These are phyloP conservation scores for Fusarium albidum DNA, from an alignment of 2,329 filamentous ascomycete species.

Conservation along the genomic window DNA sequence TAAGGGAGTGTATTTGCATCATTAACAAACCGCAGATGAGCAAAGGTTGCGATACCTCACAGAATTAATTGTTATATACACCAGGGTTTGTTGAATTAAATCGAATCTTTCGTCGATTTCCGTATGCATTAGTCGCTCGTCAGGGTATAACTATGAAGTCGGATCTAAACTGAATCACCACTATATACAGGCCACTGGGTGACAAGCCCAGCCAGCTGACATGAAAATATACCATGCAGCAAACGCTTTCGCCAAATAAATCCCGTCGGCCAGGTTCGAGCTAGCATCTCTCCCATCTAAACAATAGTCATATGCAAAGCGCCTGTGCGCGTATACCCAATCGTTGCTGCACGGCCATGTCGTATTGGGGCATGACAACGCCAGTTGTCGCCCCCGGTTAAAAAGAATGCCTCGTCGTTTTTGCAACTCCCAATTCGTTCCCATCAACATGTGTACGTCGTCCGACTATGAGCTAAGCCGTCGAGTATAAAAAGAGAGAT, in stretches of 20 bases:
- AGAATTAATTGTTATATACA: not conserved
- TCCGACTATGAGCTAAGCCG: slow-evolving; percentile 38
- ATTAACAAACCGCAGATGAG: not conserved
- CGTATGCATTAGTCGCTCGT: slow-evolving; percentile 45
- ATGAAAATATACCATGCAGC: slow-evolving; percentile 35
- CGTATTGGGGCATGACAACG: slow-evolving; percentile 17
- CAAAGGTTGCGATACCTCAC: not conserved
- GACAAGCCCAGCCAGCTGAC: slow-evolving; percentile 27
- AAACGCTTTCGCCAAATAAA: slow-evolving; percentile 28
- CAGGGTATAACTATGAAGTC: slow-evolving; percentile 50
- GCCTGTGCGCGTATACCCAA: slow-evolving; percentile 37
- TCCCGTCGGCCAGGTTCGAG: slow-evolving; percentile 25
- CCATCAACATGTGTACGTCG: slow-evolving; percentile 41
- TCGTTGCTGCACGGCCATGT: slow-evolving; percentile 13
- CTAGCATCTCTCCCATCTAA: slow-evolving; percentile 16
- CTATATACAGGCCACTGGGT: slow-evolving; percentile 40
- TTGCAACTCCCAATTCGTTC: slow-evolving; percentile 37
- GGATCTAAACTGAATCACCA: slow-evolving; percentile 43
- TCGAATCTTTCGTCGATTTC: slow-evolving; percentile 38
- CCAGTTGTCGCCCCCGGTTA: slow-evolving; percentile 1
- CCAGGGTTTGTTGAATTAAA: slow-evolving; percentile 28
- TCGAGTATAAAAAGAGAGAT: slow-evolving; percentile 41
- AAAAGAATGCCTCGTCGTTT: slow-evolving; percentile 32
- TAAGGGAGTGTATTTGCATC: not conserved
- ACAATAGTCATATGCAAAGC: slow-evolving; percentile 34